Evolutionary conservation across 2,329 filamentous ascomycete species (phyloP).

Genomic region (Ceratocystis lukuohia): DNA sequence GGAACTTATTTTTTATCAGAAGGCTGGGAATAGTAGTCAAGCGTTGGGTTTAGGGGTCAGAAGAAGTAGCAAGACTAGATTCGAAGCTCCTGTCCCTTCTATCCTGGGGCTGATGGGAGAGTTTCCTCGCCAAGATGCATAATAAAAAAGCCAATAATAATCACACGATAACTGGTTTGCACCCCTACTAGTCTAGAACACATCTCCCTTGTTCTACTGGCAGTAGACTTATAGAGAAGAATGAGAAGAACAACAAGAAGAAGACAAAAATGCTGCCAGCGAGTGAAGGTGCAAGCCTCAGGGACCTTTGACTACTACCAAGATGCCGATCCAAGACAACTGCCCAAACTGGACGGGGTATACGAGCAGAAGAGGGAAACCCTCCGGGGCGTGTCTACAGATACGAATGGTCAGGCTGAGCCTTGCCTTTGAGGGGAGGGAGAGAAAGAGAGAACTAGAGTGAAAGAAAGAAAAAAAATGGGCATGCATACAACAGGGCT

Average conservation of each 20-base stretch:
- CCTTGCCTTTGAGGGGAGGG: neutral
- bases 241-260: neutral
- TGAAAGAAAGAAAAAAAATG: neutral
- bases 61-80: neutral
- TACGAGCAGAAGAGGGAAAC: neutral
- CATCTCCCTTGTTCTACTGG: neutral
- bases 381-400: neutral
- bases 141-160: neutral
- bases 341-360: neutral
- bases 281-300: neutral
- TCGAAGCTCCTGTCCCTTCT: neutral
- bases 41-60: neutral
- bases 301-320: neutral
- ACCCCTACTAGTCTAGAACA: neutral
- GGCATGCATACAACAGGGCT: neutral
- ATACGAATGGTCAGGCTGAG: neutral
- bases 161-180: neutral
- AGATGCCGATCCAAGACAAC: neutral
- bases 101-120: neutral
- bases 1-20: conserved; percentile 6
- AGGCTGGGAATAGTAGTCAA: neutral
- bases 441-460: neutral
- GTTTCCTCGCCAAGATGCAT: neutral
- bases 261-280: neutral
- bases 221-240: neutral